Evolutionary conservation across 495 filamentous ascomycete species (phyloP).

Genomic region (Amphirosellinia nigrospora): DNA sequence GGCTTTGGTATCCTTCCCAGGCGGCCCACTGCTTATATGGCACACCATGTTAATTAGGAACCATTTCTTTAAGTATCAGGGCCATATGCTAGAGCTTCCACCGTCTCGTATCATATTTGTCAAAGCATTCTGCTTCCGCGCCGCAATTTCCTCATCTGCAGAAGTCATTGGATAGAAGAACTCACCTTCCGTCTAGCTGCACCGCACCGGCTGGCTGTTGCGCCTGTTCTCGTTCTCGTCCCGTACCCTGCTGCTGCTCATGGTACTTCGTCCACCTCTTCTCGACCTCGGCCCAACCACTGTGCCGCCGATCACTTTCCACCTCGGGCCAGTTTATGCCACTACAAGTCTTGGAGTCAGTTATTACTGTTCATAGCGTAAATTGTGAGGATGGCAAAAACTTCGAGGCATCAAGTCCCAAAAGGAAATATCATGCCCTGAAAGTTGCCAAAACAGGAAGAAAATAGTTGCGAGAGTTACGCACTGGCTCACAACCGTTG

Average conservation of each 20-base stretch:
- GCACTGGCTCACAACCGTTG: conserved; percentile 30
- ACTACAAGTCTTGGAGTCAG: too few species aligned
- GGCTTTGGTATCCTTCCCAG: conserved; percentile 23
- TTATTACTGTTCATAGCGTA: too few species aligned
- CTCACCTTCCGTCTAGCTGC: conserved; percentile 5
- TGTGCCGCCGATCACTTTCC: conserved; percentile 33
- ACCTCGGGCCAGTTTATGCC: conserved; percentile 24
- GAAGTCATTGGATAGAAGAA: not conserved
- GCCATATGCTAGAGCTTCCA: not conserved
- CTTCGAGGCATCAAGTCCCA: too few species aligned
- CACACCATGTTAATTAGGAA: not conserved
- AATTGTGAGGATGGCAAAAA: too few species aligned
- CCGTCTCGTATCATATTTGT: not conserved
- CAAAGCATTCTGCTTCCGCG: not conserved
- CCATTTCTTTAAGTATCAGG: conserved; percentile 18
- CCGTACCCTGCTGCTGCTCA: conserved; percentile 9
- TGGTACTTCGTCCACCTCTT: conserved; percentile 26
- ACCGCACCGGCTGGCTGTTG: not conserved
- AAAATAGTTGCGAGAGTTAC: too few species aligned
- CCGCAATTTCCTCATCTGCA: not conserved
- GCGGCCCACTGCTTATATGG: conserved; percentile 24
- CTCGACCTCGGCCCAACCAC: conserved; percentile 39
- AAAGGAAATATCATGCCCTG: too few species aligned
- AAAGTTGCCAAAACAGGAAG: too few species aligned
- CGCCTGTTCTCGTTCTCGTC: not conserved